Evolutionary conservation across 2,329 filamentous ascomycete species (phyloP).

Genomic region (Aureobasidium sp.): DNA sequence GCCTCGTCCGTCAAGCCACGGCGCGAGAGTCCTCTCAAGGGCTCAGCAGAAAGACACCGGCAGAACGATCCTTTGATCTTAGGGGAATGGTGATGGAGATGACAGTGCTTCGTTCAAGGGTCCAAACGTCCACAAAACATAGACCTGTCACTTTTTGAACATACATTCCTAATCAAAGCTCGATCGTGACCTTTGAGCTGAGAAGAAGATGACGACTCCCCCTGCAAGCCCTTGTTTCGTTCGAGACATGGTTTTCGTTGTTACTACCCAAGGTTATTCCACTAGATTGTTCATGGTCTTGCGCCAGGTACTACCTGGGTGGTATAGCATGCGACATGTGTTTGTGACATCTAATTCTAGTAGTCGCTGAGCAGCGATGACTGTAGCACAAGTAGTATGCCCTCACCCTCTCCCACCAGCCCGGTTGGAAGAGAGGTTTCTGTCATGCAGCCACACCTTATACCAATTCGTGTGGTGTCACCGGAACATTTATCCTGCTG

Average conservation of each 20-base stretch:
- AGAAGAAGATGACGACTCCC: background rate
- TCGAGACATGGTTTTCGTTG: background rate
- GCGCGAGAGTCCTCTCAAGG: background rate
- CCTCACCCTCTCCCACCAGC: background rate
- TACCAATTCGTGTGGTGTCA: background rate
- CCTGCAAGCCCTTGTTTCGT: background rate
- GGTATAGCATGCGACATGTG: background rate
- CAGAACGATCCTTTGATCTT: background rate
- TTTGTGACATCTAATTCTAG: background rate
- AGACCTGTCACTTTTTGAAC: background rate
- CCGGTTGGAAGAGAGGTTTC: background rate
- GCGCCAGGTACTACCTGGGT: background rate
- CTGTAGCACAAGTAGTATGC: background rate
- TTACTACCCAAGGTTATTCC: background rate
- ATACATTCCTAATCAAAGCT: constrained; percentile 1
- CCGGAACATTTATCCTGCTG: constrained; percentile 4
- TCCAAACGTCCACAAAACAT: background rate
- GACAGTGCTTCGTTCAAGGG: background rate
- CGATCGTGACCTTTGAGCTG: background rate
- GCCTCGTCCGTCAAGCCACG: constrained; percentile 10
- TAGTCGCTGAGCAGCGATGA: background rate
- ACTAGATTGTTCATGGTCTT: background rate
- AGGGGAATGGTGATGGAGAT: background rate
- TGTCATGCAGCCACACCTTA: constrained; percentile 15
- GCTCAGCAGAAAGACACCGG: background rate